Evolutionary conservation across 2,329 filamentous ascomycete species (phyloP).

Genomic region (Arthrobotrys pseudoclavata): DNA sequence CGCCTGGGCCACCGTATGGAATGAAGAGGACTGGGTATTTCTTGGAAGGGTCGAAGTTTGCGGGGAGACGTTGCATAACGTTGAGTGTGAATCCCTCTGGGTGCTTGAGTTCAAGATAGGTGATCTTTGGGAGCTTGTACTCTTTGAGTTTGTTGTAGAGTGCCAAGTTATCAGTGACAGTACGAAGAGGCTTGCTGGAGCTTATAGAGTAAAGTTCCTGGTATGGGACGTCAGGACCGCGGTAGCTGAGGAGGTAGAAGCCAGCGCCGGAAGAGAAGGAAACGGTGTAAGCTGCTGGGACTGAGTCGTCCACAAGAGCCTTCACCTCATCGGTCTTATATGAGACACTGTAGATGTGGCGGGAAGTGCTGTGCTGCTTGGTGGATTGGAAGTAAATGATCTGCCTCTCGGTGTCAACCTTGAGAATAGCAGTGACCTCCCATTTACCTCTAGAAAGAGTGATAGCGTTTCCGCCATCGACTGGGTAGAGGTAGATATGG

Average conservation of each 20-base stretch:
- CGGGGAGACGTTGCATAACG: constrained; percentile 76
- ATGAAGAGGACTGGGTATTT: constrained; percentile 78
- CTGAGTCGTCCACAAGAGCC: constrained; percentile 74
- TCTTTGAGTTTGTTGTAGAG: constrained; percentile 72
- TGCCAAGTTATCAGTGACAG: constrained; percentile 73
- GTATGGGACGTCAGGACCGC: constrained; percentile 77
- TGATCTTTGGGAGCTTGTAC: constrained; percentile 76
- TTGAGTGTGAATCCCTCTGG: constrained; percentile 75
- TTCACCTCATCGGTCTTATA: constrained; percentile 71
- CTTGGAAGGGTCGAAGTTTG: constrained; percentile 74
- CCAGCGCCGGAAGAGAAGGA: constrained; percentile 75
- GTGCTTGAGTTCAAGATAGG: constrained; percentile 75
- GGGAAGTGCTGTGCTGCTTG: constrained; percentile 76
- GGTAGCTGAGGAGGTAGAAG: constrained; percentile 77
- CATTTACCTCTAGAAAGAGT: constrained; percentile 76
- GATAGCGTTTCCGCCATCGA: constrained; percentile 71
- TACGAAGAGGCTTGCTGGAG: constrained; percentile 71
- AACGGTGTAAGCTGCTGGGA: constrained; percentile 74
- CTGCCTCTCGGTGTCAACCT: constrained; percentile 72
- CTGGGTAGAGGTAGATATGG: constrained; percentile 76
- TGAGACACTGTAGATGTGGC: constrained; percentile 77
- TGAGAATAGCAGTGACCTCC: constrained; percentile 74
- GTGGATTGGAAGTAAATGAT: constrained; percentile 77
- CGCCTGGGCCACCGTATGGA: constrained; percentile 77
- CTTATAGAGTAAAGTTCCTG: constrained; percentile 76